Percentiles rank a stretch among this genome's conserved stretches.
Evolutionary conservation across 176 grass and related monocot species (phyloP).

Genomic region (Luzula sylvatica): DNA sequence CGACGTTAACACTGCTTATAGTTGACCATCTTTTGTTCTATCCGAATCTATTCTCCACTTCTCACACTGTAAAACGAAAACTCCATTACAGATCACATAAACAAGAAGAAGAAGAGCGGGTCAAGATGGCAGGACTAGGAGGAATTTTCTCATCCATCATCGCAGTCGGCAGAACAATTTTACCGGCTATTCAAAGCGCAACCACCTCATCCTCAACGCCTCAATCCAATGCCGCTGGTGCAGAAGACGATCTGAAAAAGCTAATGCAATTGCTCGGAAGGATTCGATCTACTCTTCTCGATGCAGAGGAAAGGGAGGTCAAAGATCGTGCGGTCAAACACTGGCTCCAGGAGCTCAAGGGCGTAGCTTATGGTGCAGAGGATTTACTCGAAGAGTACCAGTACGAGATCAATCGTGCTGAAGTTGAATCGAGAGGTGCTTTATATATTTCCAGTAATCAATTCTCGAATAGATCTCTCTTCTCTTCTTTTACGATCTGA

Average conservation of each 20-base stretch:
- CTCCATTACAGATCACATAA: no score
- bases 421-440: slow-evolving; percentile 2
- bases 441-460: background rate
- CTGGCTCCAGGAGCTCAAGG: slow-evolving; percentile 17
- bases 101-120: background rate
- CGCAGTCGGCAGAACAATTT: background rate
- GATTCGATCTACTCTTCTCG: slow-evolving; percentile 5
- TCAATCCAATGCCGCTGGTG: background rate
- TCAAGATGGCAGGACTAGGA: slow-evolving; percentile 13
- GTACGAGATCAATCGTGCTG: slow-evolving; percentile 6
- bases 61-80: no score
- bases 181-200: slow-evolving; percentile 10
- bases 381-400: slow-evolving; percentile 24
- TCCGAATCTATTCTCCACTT: no score
- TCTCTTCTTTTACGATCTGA: no score
- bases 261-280: slow-evolving; percentile 6
- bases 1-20: no score
- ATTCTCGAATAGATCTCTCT: no score
- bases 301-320: slow-evolving; percentile 5
- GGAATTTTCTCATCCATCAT: slow-evolving; percentile 14
- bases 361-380: slow-evolving; percentile 14
- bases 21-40: no score
- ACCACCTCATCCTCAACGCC: background rate
- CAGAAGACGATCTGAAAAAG: slow-evolving; percentile 6
- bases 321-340: slow-evolving; percentile 1